Evolutionary conservation across 257 asterid genomes (phyloP).

Genomic region (Przewalskia tangutica): DNA sequence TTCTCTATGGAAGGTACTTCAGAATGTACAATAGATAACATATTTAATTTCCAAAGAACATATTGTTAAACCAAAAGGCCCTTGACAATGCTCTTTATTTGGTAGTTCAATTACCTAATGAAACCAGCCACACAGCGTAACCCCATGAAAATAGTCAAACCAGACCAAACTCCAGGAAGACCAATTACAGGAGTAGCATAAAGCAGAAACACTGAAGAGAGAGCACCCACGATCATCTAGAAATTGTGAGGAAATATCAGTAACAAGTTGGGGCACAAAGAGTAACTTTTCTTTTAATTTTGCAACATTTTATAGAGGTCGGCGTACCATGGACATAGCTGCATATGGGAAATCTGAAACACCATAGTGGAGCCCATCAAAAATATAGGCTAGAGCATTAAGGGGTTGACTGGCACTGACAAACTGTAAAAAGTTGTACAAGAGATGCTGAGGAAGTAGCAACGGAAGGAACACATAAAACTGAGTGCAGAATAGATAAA

Average conservation of each 20-base stretch:
- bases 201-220: constrained; percentile 27
- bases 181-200: constrained; percentile 32
- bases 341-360: constrained; percentile 37
- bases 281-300: neutral
- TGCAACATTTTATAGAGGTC: neutral
- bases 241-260: neutral
- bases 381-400: constrained; percentile 33
- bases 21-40: neutral
- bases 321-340: constrained; percentile 33
- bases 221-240: constrained; percentile 35
- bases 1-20: neutral
- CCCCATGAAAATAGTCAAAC: constrained; percentile 37
- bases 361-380: constrained; percentile 42
- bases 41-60: neutral
- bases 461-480: neutral
- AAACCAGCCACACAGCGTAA: constrained; percentile 28
- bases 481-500: neutral
- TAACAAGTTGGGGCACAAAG: neutral
- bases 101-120: constrained; percentile 17
- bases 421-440: constrained; percentile 20
- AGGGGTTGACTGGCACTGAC: constrained; percentile 40
- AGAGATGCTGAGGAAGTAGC: neutral
- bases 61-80: neutral
- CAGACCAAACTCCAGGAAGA: constrained; percentile 36
- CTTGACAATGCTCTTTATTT: neutral